Percentiles rank a stretch among this genome's conserved stretches.
Conservation (phyloP, 2,329 filamentous ascomycete species). For the Aspergillus sp. region DNA sequence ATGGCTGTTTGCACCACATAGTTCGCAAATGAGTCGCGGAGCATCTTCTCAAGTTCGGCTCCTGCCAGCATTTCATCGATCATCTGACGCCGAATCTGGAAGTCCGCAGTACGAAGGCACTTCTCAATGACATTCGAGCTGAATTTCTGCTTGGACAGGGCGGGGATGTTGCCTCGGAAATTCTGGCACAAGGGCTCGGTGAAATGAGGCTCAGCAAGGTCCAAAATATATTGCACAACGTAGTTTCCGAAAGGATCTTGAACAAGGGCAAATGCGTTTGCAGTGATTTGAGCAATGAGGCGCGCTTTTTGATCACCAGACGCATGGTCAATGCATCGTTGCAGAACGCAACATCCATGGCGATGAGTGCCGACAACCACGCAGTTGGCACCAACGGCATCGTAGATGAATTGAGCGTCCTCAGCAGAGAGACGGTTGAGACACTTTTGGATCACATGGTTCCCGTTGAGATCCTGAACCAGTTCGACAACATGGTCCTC, state of each 20-base stretch:
- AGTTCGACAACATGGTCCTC: slow-evolving; percentile 84
- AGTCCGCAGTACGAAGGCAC: slow-evolving; percentile 79
- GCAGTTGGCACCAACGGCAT: slow-evolving; percentile 84
- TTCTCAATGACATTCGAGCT: slow-evolving; percentile 99
- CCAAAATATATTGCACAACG: slow-evolving; percentile 97
- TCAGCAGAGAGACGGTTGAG: slow-evolving; percentile 84
- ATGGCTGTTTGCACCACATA: slow-evolving; percentile 97
- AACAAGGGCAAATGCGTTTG: slow-evolving; percentile 83
- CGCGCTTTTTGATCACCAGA: slow-evolving; percentile 84
- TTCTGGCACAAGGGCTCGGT: slow-evolving; percentile 83
- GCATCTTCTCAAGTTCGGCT: slow-evolving; percentile 79
- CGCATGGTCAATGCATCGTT: slow-evolving; percentile 97
- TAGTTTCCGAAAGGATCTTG: slow-evolving; percentile 99
- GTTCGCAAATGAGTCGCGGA: slow-evolving; percentile 93
- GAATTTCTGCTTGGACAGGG: slow-evolving; percentile 93
- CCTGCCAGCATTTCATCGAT: slow-evolving; percentile 77
- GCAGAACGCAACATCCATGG: slow-evolving; percentile 95
- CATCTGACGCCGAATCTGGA: slow-evolving; percentile 74
- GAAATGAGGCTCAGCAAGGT: slow-evolving; percentile 82
- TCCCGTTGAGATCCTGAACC: slow-evolving; percentile 96
- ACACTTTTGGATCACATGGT: slow-evolving; percentile 99
- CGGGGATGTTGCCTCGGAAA: slow-evolving; percentile 71
- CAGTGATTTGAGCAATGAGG: slow-evolving; percentile 83
- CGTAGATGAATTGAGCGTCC: slow-evolving; percentile 95
- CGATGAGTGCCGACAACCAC: slow-evolving; percentile 93